Base-by-base conservation (phyloP, 2,329 filamentous ascomycete genomes). In the Parascedosporium putredinis region DNA sequence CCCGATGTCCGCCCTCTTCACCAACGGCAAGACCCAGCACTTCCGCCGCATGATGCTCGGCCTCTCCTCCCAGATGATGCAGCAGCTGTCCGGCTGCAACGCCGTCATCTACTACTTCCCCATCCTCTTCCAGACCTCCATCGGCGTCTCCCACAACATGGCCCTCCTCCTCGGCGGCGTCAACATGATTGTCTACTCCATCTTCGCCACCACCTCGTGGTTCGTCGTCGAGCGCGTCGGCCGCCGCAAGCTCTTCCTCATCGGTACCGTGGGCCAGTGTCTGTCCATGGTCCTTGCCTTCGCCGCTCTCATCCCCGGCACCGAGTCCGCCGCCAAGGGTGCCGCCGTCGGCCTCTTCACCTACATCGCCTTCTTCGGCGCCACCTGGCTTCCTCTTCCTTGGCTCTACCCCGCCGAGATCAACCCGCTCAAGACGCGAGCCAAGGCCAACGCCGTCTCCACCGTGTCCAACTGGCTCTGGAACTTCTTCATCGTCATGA, bases 401-500 rank as follows among this genome's bases (percentile, higher is more conserved):
- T 84, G 80, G 80, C 76, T 77, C 1, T 72, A 83, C 22, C 76
- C 81, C 44, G 76, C 78, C 4, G 79, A 83, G 59, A 74, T 86
- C 47, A 86, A 83, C 61, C 81, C 76, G 0, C 76, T 75, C 9
- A 70, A 79, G 12, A 81, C 82, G 58, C 71, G 79, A 33, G 78
- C 78, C 2, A 74, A 74, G 59, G 75, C 72, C 25, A 81, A 82
- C 72, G 78, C 76, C 2, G 61, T 83, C 2, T 72, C 77, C 0
- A 83, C 79, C 0, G 73, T 77, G 0, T 74, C 72, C 56, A 84
- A 84, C 63, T 84, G 81, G 81, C 68, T 73, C 27, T 87, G 81
- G 81, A 86, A 88, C 64, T 89, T 89, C 65, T 71, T 86, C 55
- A 75, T 82, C 53, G 79, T 78, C 0, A 90, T 90, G 70, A 88